A percentile compares a stretch with the other conserved stretches of the same genome.
phyloP scores from a whole-genome alignment of 176 grass and related monocot species.

The Hordeum marinum region DNA sequence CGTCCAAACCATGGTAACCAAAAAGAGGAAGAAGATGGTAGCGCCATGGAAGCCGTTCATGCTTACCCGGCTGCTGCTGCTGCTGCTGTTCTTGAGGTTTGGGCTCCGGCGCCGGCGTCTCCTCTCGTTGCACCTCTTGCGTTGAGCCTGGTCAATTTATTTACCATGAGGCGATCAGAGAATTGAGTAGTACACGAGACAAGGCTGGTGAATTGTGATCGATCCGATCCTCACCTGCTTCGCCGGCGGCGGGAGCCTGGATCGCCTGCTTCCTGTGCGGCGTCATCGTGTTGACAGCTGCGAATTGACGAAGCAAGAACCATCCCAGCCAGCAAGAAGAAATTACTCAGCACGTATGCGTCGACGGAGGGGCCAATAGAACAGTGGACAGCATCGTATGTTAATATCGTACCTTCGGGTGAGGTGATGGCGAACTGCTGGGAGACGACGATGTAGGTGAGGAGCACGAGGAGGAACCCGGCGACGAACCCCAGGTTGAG shows the following conservation, averaged over 20 bases:
- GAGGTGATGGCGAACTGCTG: slow-evolving; percentile 29
- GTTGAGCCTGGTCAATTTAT: background rate
- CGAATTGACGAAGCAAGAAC: no score
- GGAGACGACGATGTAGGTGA: slow-evolving; percentile 59
- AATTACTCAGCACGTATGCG: no score
- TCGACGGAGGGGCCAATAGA: no score
- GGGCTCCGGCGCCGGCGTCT: background rate
- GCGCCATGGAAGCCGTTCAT: no score
- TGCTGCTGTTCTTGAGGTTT: background rate
- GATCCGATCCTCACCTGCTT: slow-evolving; percentile 11
- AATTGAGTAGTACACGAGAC: no score
- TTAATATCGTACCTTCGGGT: background rate
- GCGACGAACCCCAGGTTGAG: slow-evolving; percentile 45
- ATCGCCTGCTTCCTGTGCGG: background rate
- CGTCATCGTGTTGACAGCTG: background rate
- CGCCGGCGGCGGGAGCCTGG: background rate
- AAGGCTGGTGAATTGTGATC: no score
- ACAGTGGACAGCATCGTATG: no score
- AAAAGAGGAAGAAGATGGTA: no score
- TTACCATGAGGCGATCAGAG: background rate
- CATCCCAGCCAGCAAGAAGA: no score
- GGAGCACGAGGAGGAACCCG: slow-evolving; percentile 59
- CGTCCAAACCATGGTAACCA: background rate
- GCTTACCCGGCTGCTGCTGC: background rate
- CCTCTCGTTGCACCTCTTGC: background rate